phyloP scores from a whole-genome alignment of 2,329 filamentous ascomycete species.

The Thermomyces lanuginosus region DNA sequence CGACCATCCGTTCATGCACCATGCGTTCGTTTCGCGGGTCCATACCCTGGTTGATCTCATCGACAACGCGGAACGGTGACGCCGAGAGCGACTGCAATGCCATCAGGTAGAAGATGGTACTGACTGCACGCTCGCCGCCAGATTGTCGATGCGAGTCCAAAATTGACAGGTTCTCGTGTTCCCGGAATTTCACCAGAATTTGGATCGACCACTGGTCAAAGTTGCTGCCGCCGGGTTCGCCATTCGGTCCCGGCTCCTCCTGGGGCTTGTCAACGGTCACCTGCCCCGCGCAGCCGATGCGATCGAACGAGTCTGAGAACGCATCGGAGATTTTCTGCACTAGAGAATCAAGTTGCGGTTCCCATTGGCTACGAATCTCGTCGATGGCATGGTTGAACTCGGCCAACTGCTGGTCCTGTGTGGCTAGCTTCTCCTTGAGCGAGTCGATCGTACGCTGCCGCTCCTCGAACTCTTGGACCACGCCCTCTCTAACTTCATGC shows the following conservation, averaged over 20 bases:
- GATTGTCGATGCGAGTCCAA: slow-evolving; percentile 89
- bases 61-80: slow-evolving; percentile 91
- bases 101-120: slow-evolving; percentile 98
- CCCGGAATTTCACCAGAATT: slow-evolving; percentile 87
- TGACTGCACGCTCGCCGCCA: slow-evolving; percentile 87
- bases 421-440: slow-evolving; percentile 43
- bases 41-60: slow-evolving; percentile 99
- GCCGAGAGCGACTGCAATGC: slow-evolving; percentile 84
- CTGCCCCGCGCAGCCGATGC: slow-evolving; percentile 87
- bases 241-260: slow-evolving; percentile 17
- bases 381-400: slow-evolving; percentile 43
- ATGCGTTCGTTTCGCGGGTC: slow-evolving; percentile 96
- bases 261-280: slow-evolving; percentile 64
- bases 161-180: slow-evolving; percentile 66
- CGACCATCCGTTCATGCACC: slow-evolving; percentile 95
- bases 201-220: slow-evolving; percentile 90
- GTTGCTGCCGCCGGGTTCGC: slow-evolving; percentile 40
- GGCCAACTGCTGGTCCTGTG: slow-evolving; percentile 39
- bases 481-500: slow-evolving; percentile 57
- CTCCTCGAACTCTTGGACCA: slow-evolving; percentile 61
- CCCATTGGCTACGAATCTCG: slow-evolving; percentile 57
- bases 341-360: slow-evolving; percentile 64
- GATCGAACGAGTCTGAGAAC: slow-evolving; percentile 82
- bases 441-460: slow-evolving; percentile 54
- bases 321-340: slow-evolving; percentile 71